These are phyloP conservation scores for Wickerhamomyces bovis DNA, from an alignment of 805 yeast species.

Conservation along the genomic window DNA sequence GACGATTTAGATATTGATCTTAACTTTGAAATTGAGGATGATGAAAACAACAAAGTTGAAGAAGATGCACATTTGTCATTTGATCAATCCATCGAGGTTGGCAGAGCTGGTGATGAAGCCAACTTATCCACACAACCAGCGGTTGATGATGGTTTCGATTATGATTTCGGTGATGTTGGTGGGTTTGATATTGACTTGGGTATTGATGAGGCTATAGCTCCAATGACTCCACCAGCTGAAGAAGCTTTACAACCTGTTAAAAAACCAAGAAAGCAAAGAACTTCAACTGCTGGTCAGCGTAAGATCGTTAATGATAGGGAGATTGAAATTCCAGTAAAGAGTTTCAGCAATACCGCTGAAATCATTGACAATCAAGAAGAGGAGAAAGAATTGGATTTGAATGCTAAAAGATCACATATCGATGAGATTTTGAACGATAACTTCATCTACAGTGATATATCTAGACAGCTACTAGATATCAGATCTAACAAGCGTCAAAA, in stretches of 20 bases:
- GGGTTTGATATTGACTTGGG: slow-evolving; percentile 6
- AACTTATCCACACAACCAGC: slow-evolving; percentile 14
- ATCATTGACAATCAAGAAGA: slow-evolving; percentile 3
- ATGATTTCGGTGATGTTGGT: slow-evolving; percentile 4
- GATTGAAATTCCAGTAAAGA: slow-evolving; percentile 21
- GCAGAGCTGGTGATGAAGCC: slow-evolving; percentile 33
- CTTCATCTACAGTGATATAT: slow-evolving; percentile 13
- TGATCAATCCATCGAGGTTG: slow-evolving; percentile 45
- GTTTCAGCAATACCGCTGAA: slow-evolving; percentile 13
- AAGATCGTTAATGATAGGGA: slow-evolving; percentile 18
- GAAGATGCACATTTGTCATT: slow-evolving; percentile 25
- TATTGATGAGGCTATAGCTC: slow-evolving; percentile 3
- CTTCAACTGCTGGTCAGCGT: slow-evolving; percentile 13
- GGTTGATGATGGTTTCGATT: slow-evolving; percentile 3
- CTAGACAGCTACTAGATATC: slow-evolving; percentile 8
- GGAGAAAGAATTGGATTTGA: slow-evolving; percentile 5
- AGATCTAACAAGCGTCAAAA: slow-evolving; percentile 18
- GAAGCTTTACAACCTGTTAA: slow-evolving; percentile 9
- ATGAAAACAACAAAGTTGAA: slow-evolving; percentile 10
- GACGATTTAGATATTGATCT: slow-evolving; percentile 52
- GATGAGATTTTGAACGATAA: slow-evolving; percentile 13
- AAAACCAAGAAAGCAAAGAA: slow-evolving; percentile 8
- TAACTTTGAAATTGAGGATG: slow-evolving; percentile 34
- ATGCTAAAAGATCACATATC: slow-evolving; percentile 16
- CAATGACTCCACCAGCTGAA: slow-evolving; percentile 15